These are phyloP conservation scores for Cyberlindnera xishuangbannaensis DNA, from an alignment of 805 yeast genomes.

Conservation along the genomic window DNA sequence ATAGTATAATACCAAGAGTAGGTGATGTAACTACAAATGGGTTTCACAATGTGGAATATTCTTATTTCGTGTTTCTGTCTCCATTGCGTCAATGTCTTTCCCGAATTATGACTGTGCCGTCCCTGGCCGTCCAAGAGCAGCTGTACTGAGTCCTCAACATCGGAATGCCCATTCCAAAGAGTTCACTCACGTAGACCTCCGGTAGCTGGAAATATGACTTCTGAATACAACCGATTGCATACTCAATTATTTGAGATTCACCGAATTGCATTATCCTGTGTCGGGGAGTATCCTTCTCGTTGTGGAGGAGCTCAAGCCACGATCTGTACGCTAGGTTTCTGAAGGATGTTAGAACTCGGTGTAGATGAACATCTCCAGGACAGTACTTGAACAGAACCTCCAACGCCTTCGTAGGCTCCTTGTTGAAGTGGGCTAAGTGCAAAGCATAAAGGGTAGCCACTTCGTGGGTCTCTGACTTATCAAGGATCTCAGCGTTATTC, in stretches of 20 bases:
- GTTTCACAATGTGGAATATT: too few species aligned
- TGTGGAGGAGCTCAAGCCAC: constrained; percentile 28
- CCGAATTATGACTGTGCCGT: constrained; percentile 11
- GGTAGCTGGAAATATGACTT: constrained; percentile 35
- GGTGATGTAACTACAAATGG: too few species aligned
- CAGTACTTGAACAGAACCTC: constrained; percentile 25
- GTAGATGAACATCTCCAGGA: constrained; percentile 28
- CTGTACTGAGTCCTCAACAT: constrained; percentile 3
- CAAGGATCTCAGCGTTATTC: constrained; percentile 17
- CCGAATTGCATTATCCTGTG: constrained; percentile 40
- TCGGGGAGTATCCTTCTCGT: constrained; percentile 12
- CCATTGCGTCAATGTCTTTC: constrained; percentile 3
- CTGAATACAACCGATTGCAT: constrained; percentile 30
- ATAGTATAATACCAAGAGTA: too few species aligned
- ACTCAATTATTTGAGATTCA: constrained; percentile 25
- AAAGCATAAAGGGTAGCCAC: constrained; percentile 36
- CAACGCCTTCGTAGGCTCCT: constrained; percentile 14
- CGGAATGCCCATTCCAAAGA: constrained; percentile 9
- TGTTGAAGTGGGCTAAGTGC: constrained; percentile 32
- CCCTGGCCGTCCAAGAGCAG: constrained; percentile 15
- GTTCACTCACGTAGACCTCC: constrained; percentile 6
- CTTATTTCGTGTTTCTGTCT: too few species aligned
- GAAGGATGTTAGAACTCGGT: constrained; percentile 28
- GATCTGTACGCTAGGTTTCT: constrained; percentile 27
- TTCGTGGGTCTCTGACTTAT: constrained; percentile 33